Conservation (phyloP, 2,329 filamentous ascomycete species). For the Paecilomyces dactylethromorphus region DNA sequence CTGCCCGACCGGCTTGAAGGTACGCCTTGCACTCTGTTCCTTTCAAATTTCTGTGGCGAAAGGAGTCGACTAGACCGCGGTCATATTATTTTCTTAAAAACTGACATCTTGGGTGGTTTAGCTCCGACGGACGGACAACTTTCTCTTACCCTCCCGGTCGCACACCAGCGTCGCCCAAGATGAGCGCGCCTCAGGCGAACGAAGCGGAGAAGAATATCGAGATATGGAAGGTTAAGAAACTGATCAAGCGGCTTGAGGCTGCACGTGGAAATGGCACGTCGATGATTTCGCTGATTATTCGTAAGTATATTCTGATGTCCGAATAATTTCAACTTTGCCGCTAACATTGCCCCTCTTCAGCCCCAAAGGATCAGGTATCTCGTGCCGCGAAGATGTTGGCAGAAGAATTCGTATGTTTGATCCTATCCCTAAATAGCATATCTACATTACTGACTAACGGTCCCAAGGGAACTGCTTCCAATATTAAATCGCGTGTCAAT, state of each 20-base stretch:
- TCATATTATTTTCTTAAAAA: background rate
- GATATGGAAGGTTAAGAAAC: conserved; percentile 94
- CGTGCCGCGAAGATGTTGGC: conserved; percentile 98
- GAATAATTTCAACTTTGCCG: background rate
- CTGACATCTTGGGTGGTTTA: background rate
- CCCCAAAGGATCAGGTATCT: conserved; percentile 96
- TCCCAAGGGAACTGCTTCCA: conserved; percentile 83
- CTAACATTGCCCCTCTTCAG: conserved; percentile 41
- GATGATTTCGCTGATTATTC: conserved; percentile 99
- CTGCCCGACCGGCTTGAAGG: conserved; percentile 16
- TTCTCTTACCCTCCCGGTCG: conserved; percentile 4
- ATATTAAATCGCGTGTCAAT: conserved; percentile 99
- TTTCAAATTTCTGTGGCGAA: background rate
- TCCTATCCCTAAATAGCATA: background rate
- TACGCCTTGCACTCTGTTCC: conserved; percentile 9
- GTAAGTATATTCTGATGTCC: conserved; percentile 47
- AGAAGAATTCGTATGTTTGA: conserved; percentile 84
- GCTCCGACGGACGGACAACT: background rate
- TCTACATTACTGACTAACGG: conserved; percentile 5
- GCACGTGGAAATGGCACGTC: conserved; percentile 97
- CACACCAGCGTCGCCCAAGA: conserved; percentile 46
- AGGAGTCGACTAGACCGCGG: background rate
- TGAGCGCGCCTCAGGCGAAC: conserved; percentile 74
- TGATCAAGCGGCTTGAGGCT: conserved; percentile 96
- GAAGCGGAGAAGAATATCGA: conserved; percentile 97